phyloP scores from a whole-genome alignment of 257 asterid species.

The Knoxia roxburghii region DNA sequence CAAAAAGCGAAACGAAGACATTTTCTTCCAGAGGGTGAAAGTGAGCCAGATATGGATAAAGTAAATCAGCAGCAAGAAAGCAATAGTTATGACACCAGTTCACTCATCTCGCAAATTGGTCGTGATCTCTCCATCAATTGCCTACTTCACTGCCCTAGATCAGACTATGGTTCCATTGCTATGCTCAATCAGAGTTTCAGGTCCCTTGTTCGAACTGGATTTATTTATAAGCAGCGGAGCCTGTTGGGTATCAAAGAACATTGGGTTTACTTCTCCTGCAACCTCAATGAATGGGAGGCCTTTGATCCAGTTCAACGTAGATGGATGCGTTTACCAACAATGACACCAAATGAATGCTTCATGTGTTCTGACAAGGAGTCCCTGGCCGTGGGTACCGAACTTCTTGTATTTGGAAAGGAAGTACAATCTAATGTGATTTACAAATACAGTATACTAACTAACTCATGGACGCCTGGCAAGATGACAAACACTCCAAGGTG shows the following conservation, averaged over 20 bases:
- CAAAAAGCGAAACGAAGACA: slow-evolving; percentile 43
- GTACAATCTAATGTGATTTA: slow-evolving; percentile 22
- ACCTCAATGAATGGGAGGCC: slow-evolving; percentile 35
- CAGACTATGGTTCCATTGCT: slow-evolving; percentile 28
- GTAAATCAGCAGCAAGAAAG: slow-evolving; percentile 5
- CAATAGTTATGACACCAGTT: slow-evolving; percentile 5
- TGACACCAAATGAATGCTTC: slow-evolving; percentile 32
- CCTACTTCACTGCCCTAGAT: slow-evolving; percentile 26
- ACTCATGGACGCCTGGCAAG: slow-evolving; percentile 30
- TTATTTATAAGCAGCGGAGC: slow-evolving; percentile 31
- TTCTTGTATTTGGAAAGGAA: slow-evolving; percentile 39
- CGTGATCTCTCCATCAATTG: slow-evolving; percentile 31
- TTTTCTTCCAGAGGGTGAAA: slow-evolving; percentile 41
- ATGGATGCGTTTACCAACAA: slow-evolving; percentile 33
- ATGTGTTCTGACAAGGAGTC: slow-evolving; percentile 38
- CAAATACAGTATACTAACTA: slow-evolving; percentile 30
- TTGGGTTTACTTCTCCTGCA: slow-evolving; percentile 41
- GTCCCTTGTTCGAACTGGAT: slow-evolving; percentile 31
- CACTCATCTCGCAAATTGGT: slow-evolving; percentile 33
- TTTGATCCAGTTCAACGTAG: slow-evolving; percentile 33
- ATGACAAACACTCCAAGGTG: slow-evolving; percentile 30
- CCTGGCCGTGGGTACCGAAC: slow-evolving; percentile 39
- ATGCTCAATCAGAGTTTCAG: slow-evolving; percentile 28
- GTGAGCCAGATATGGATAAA: slow-evolving; percentile 8
- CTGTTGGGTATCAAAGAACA: slow-evolving; percentile 27